Evolutionary conservation across 805 yeast genomes (phyloP).

Genomic region (Yamadazyma sp.): DNA sequence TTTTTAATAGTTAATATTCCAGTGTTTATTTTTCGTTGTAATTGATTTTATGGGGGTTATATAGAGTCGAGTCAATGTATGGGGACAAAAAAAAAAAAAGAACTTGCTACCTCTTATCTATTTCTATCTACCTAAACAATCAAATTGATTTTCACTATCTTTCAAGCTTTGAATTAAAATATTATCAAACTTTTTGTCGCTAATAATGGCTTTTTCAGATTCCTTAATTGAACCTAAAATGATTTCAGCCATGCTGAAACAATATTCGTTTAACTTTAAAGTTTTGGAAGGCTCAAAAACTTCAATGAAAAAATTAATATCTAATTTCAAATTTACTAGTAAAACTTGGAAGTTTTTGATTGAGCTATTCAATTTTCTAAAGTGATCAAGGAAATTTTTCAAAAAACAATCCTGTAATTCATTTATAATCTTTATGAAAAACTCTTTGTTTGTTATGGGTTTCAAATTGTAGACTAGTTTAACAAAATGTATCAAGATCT

Average conservation of each 20-base stretch:
- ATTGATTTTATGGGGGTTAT: constrained; percentile 12
- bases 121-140: constrained; percentile 20
- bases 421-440: constrained; percentile 33
- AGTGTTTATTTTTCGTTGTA: background rate
- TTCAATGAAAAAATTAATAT: constrained; percentile 36
- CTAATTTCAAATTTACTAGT: constrained; percentile 32
- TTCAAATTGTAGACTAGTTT: constrained; percentile 36
- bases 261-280: constrained; percentile 32
- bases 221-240: constrained; percentile 25
- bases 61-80: constrained; percentile 14
- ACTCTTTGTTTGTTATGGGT: constrained; percentile 37
- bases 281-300: constrained; percentile 34
- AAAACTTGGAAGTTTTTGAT: constrained; percentile 11
- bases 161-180: constrained; percentile 11
- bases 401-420: constrained; percentile 37
- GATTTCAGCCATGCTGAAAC: constrained; percentile 31
- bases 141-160: constrained; percentile 26
- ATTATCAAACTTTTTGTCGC: constrained; percentile 13
- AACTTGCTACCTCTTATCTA: no score
- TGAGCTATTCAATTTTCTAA: constrained; percentile 20
- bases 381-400: constrained; percentile 28
- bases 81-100: no score
- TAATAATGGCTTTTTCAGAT: constrained; percentile 15
- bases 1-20: background rate
- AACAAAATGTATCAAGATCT: constrained; percentile 38